Percentiles rank a stretch among this genome's conserved stretches.
Conservation (phyloP, 2,329 filamentous ascomycete species). For the Pseudocercospora fuligena region DNA sequence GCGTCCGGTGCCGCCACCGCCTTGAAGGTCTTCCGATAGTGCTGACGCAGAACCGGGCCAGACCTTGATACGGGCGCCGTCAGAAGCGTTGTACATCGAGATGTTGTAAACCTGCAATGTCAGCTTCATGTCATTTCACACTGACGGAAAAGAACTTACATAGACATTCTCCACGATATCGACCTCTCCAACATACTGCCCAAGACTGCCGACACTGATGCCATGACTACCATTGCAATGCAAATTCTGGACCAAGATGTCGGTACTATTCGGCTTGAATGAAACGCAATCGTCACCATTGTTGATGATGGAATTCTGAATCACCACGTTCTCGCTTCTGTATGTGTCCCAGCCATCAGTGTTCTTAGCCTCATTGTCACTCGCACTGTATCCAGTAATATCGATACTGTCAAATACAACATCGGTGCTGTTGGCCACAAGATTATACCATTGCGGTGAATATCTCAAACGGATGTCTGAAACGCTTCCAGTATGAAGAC, state of each 20-base stretch:
- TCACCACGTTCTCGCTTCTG: constrained; percentile 64
- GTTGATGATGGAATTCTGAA: constrained; percentile 68
- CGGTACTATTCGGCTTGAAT: constrained; percentile 75
- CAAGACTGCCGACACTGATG: constrained; percentile 73
- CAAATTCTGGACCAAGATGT: constrained; percentile 70
- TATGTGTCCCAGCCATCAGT: constrained; percentile 52
- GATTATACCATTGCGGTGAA: constrained; percentile 66
- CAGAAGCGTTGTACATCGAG: constrained; percentile 50
- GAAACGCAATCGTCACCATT: constrained; percentile 75
- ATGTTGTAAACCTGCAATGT: constrained; percentile 48
- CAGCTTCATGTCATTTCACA: constrained; percentile 56
- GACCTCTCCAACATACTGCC: constrained; percentile 66
- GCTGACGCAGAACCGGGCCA: constrained; percentile 66
- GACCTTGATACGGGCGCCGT: constrained; percentile 74
- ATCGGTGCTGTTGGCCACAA: constrained; percentile 68
- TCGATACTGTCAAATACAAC: constrained; percentile 67
- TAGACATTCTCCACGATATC: constrained; percentile 74
- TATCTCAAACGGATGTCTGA: constrained; percentile 65
- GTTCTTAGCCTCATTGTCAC: constrained; percentile 64
- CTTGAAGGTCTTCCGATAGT: constrained; percentile 65
- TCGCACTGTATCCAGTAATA: constrained; percentile 61
- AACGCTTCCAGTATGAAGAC: constrained; percentile 62
- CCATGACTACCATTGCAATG: constrained; percentile 73
- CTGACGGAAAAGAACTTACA: constrained; percentile 43
- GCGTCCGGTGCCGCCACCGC: constrained; percentile 66